Conservation (phyloP, 75 land plant genomes). For the Selaginella tamariscina region DNA sequence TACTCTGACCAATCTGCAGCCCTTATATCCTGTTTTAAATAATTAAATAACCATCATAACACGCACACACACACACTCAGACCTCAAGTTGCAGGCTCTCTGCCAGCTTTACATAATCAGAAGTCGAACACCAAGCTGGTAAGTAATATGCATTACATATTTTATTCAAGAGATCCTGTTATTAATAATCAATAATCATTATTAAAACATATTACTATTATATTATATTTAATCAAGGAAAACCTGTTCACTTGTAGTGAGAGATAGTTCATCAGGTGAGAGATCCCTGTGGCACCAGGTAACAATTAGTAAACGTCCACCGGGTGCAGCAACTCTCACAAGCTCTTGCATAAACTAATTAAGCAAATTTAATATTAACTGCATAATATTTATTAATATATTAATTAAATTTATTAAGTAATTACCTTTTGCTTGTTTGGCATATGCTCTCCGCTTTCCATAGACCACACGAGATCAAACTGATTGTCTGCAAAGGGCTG, state of each 20-base stretch:
- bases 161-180: conserved; percentile 49
- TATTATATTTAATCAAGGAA: too few species aligned
- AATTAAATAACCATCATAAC: background rate
- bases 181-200: background rate
- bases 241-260: conserved; percentile 55
- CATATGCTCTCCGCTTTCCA: conserved; percentile 99
- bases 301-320: conserved; percentile 78
- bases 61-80: too few species aligned
- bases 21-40: conserved; percentile 55
- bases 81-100: conserved; percentile 60
- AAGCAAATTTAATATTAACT: too few species aligned
- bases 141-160: conserved; percentile 76
- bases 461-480: conserved; percentile 97
- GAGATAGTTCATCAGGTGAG: conserved; percentile 45
- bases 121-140: conserved; percentile 88
- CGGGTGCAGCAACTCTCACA: conserved; percentile 81
- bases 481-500: conserved; percentile 82
- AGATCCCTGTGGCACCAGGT: conserved; percentile 99
- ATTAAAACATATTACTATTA: too few species aligned
- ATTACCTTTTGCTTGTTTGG: conserved; percentile 86
- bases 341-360: conserved; percentile 72
- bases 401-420: background rate
- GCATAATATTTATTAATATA: background rate
- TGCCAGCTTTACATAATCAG: conserved; percentile 69
- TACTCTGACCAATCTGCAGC: conserved; percentile 80